Percentiles rank a stretch among this genome's conserved stretches.
phyloP scores from a whole-genome alignment of 129 eudicot species.

The Silybum marianum region DNA sequence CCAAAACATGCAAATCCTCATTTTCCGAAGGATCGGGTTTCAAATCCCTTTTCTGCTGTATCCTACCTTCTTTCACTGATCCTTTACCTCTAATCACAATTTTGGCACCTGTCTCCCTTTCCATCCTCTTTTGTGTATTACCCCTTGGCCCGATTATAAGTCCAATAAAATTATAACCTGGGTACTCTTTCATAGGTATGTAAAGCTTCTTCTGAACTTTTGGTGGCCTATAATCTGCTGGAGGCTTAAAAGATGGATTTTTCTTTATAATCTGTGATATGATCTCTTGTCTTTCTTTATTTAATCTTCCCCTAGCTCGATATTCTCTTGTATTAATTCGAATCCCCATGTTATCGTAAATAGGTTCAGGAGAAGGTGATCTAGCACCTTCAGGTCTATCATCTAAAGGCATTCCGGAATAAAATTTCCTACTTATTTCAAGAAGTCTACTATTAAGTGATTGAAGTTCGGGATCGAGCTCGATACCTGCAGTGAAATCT shows the following conservation, averaged over 20 bases:
- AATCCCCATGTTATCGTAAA: constrained; percentile 80
- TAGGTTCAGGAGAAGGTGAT: constrained; percentile 90
- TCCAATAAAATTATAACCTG: constrained; percentile 86
- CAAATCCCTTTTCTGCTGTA: constrained; percentile 77
- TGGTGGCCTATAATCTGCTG: constrained; percentile 87
- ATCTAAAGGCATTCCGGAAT: constrained; percentile 68
- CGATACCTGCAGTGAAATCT: constrained; percentile 77
- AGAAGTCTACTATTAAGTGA: constrained; percentile 62
- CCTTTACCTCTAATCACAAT: constrained; percentile 92
- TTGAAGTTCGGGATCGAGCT: constrained; percentile 78
- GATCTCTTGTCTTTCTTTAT: constrained; percentile 76
- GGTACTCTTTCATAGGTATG: constrained; percentile 85
- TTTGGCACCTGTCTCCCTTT: constrained; percentile 81
- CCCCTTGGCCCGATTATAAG: constrained; percentile 90
- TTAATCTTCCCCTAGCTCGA: constrained; percentile 74
- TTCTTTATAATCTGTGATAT: constrained; percentile 69
- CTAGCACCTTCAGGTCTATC: constrained; percentile 88
- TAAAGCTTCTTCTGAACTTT: constrained; percentile 78
- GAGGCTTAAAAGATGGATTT: constrained; percentile 80
- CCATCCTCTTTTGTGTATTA: constrained; percentile 91
- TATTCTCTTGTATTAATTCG: constrained; percentile 80
- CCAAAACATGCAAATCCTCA: constrained; percentile 87
- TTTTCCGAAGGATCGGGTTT: constrained; percentile 72
- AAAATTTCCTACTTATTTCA: constrained; percentile 73
- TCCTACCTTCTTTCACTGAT: constrained; percentile 74